phyloP scores from a whole-genome alignment of 2,329 filamentous ascomycete species.

The Periconia macrospinosa region DNA sequence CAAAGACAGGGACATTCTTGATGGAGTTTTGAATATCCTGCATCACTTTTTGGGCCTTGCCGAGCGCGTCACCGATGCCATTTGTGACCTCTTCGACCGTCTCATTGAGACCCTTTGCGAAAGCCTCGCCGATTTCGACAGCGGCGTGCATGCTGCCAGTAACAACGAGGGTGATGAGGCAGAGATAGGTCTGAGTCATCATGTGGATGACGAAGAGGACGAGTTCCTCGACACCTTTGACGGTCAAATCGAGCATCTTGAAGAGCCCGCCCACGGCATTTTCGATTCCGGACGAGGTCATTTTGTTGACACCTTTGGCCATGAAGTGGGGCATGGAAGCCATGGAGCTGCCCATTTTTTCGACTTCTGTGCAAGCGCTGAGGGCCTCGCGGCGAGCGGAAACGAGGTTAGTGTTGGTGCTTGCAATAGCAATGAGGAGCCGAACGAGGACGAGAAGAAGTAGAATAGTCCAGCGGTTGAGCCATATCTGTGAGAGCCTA shows the following conservation, averaged over 20 bases:
- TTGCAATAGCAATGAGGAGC: conserved; percentile 73
- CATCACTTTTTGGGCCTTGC: conserved; percentile 11
- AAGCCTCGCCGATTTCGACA: conserved; percentile 62
- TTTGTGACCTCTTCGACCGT: conserved; percentile 62
- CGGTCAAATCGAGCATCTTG: conserved; percentile 72
- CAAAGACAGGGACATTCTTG: conserved; percentile 44
- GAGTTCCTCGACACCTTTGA: conserved; percentile 83
- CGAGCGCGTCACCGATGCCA: conserved; percentile 47
- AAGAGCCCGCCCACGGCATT: conserved; percentile 79
- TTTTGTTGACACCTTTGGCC: conserved; percentile 81
- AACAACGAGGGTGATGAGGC: conserved; percentile 81
- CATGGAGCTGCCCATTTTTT: conserved; percentile 91
- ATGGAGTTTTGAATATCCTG: conserved; percentile 34
- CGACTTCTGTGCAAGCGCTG: conserved; percentile 86
- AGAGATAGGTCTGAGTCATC: conserved; percentile 86
- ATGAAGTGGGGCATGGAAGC: conserved; percentile 98
- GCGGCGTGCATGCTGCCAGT: conserved; percentile 76
- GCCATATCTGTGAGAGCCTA: conserved; percentile 92
- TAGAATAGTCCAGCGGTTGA: conserved; percentile 95
- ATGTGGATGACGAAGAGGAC: conserved; percentile 92
- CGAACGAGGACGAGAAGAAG: conserved; percentile 82
- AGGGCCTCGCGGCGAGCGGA: conserved; percentile 80
- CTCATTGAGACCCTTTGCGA: conserved; percentile 63
- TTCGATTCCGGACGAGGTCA: conserved; percentile 79
- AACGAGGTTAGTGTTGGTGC: conserved; percentile 72